Evolutionary conservation across 805 yeast species (phyloP).

Genomic region (Saccharomycopsis vini): DNA sequence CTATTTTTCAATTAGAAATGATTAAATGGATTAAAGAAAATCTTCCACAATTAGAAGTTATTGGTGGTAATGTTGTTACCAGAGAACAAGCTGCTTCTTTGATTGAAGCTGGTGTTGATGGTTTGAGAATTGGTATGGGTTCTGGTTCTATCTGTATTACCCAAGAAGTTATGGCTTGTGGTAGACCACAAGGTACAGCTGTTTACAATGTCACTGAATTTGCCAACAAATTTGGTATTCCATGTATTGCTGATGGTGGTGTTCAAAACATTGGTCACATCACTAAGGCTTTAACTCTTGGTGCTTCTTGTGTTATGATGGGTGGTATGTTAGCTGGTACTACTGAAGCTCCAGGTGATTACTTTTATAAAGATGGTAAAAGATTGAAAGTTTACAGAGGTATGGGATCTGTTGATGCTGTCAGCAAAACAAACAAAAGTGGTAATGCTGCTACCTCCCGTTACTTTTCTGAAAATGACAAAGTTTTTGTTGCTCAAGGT

Average conservation of each 20-base stretch:
- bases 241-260: constrained; percentile 99
- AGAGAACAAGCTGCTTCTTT: constrained; percentile 97
- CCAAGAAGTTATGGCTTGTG: constrained; percentile 99
- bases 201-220: constrained; percentile 91
- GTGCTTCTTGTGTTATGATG: constrained; percentile 98
- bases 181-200: constrained; percentile 99
- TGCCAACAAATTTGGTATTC: constrained; percentile 92
- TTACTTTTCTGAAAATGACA: constrained; percentile 93
- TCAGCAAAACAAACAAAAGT: constrained; percentile 79
- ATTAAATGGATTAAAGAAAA: constrained; percentile 80
- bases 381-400: constrained; percentile 97
- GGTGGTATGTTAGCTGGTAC: constrained; percentile 99
- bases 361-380: constrained; percentile 96
- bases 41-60: constrained; percentile 72
- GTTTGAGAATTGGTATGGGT: constrained; percentile 98
- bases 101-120: constrained; percentile 95
- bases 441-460: constrained; percentile 98
- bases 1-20: constrained; percentile 90
- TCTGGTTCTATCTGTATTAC: constrained; percentile 99
- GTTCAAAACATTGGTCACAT: constrained; percentile 97
- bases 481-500: constrained; percentile 97
- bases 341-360: constrained; percentile 95
- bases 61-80: constrained; percentile 98
- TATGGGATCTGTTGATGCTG: constrained; percentile 99
- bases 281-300: constrained; percentile 91